Percentiles rank a stretch among this genome's conserved stretches.
Conservation (phyloP, 2,329 filamentous ascomycete genomes). For the Dissoconium aciculare region DNA sequence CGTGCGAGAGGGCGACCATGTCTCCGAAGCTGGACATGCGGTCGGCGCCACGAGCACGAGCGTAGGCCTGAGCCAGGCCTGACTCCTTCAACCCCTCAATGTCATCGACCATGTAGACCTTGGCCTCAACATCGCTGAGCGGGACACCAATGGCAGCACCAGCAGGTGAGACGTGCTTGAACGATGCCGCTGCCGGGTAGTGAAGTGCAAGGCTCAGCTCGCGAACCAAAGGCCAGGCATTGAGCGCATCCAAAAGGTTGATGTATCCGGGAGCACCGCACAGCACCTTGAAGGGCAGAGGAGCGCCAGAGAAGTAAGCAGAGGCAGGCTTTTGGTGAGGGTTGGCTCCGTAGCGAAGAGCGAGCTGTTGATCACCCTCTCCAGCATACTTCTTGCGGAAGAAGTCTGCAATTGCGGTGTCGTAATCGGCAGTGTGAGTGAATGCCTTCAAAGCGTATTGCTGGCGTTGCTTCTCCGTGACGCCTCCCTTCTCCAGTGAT, state of each 20-base stretch:
- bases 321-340: constrained; percentile 95
- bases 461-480: constrained; percentile 73
- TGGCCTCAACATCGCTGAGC: constrained; percentile 72
- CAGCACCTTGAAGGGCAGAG: constrained; percentile 89
- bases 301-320: constrained; percentile 57
- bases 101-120: constrained; percentile 97
- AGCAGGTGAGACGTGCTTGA: constrained; percentile 97
- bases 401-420: constrained; percentile 85
- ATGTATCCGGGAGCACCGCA: constrained; percentile 86
- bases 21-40: constrained; percentile 98
- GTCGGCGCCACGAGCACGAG: constrained; percentile 85
- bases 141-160: constrained; percentile 88
- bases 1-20: constrained; percentile 80
- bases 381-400: constrained; percentile 94
- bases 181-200: constrained; percentile 83
- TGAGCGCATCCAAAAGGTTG: constrained; percentile 90
- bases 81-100: constrained; percentile 80
- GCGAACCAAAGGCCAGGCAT: constrained; percentile 93
- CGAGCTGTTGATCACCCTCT: constrained; percentile 65
- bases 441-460: constrained; percentile 93
- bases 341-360: constrained; percentile 90
- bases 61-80: constrained; percentile 81
- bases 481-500: constrained; percentile 66
- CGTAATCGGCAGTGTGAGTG: constrained; percentile 94
- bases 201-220: constrained; percentile 82